Conservation (phyloP, 176 grass and related monocot species). For the Avena atlantica region DNA sequence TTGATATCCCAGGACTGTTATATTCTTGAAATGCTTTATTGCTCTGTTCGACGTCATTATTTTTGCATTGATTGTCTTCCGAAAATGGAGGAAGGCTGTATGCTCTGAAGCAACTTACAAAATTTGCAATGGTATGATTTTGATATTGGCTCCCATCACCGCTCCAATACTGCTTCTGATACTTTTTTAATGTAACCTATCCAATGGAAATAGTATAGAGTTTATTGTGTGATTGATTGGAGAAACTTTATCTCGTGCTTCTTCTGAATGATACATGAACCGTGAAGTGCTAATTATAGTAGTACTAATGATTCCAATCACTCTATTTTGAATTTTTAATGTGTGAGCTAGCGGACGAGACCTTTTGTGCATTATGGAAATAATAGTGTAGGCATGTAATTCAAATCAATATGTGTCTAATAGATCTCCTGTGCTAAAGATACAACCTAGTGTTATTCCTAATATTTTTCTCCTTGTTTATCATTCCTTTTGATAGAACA, state of each 20-base stretch:
- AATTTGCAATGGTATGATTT: constrained; percentile 58
- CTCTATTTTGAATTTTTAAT: not conserved
- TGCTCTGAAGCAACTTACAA: constrained; percentile 56
- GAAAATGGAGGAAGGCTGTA: constrained; percentile 43
- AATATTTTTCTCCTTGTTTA: not conserved
- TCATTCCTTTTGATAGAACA: not conserved
- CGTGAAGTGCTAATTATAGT: not conserved
- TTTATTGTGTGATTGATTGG: not conserved
- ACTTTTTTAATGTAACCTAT: constrained; percentile 78
- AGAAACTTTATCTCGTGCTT: not conserved
- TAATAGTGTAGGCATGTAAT: not conserved
- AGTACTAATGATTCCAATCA: not conserved
- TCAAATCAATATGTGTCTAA: not conserved
- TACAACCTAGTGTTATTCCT: not conserved
- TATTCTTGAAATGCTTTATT: constrained; percentile 33
- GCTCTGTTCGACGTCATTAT: constrained; percentile 17
- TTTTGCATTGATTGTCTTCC: constrained; percentile 34
- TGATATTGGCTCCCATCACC: constrained; percentile 60
- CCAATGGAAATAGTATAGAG: not conserved
- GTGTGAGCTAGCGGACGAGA: not conserved
- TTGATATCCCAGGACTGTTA: constrained; percentile 55
- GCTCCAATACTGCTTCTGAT: constrained; percentile 78
- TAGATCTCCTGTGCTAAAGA: not conserved
- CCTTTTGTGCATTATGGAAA: not conserved
- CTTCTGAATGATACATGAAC: not conserved